Evolutionary conservation across 306 rosid species (phyloP).

Genomic region (Clitoria ternatea): DNA sequence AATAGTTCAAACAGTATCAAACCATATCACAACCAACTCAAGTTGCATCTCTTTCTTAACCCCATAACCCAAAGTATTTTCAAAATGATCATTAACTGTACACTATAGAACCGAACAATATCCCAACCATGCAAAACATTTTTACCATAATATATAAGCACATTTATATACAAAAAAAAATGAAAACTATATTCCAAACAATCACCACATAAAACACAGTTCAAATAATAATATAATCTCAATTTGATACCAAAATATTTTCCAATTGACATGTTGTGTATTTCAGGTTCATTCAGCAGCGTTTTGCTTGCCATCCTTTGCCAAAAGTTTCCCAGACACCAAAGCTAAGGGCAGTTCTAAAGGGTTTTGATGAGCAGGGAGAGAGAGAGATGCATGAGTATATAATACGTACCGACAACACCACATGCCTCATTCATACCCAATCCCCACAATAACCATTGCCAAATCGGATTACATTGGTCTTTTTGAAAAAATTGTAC

Average conservation of each 20-base stretch:
- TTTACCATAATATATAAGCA: no score
- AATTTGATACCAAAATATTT: background rate
- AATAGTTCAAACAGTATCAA: no score
- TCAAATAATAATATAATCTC: no score
- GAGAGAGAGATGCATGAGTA: background rate
- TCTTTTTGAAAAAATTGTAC: conserved; percentile 4
- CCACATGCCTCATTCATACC: conserved; percentile 15
- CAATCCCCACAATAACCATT: conserved; percentile 23
- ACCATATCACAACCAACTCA: no score
- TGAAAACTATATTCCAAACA: no score
- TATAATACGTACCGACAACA: background rate
- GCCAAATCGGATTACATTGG: conserved; percentile 9
- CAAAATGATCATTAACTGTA: no score
- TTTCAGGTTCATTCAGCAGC: conserved; percentile 61
- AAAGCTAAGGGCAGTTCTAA: conserved; percentile 16
- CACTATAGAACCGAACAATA: no score
- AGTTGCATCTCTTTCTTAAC: no score
- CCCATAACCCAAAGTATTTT: no score
- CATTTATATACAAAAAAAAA: no score
- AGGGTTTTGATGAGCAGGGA: background rate
- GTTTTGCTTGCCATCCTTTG: conserved; percentile 72
- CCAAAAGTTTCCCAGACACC: conserved; percentile 30
- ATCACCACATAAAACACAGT: no score
- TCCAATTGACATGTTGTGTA: background rate
- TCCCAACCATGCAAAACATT: no score